Conservation (phyloP, 306 rosid species). For the Amphicarpaea edgeworthii region DNA sequence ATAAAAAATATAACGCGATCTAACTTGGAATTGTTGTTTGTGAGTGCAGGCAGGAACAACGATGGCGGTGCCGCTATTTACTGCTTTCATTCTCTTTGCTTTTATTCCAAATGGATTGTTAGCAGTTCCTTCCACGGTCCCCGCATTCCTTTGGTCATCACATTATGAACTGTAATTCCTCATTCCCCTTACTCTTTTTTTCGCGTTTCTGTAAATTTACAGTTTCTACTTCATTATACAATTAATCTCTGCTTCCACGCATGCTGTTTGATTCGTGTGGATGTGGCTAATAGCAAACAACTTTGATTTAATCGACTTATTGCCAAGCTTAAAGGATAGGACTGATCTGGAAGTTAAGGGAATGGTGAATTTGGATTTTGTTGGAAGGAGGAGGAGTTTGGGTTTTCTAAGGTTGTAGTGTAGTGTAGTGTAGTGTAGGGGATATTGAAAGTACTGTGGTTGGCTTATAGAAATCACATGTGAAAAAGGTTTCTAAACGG, state of each 20-base stretch:
- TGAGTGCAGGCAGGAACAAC: conserved; percentile 50
- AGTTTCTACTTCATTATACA: neutral
- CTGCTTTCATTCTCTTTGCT: conserved; percentile 56
- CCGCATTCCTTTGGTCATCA: conserved; percentile 94
- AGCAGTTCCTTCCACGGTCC: conserved; percentile 67
- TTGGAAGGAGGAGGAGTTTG: neutral
- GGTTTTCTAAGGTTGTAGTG: neutral
- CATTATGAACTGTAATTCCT: conserved; percentile 52
- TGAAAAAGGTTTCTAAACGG: neutral
- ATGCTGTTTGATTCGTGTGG: conserved; percentile 19
- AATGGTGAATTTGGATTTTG: conserved; percentile 3
- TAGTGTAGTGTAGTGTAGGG: neutral
- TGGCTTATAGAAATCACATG: neutral
- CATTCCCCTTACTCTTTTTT: neutral
- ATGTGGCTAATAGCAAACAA: neutral
- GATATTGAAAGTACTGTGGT: neutral
- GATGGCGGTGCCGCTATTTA: conserved; percentile 44
- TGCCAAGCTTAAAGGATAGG: neutral
- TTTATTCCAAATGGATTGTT: conserved; percentile 53
- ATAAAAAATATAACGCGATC: conserved; percentile 15
- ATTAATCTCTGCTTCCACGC: neutral
- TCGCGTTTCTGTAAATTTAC: neutral
- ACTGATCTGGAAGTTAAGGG: neutral
- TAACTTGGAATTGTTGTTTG: conserved; percentile 20
- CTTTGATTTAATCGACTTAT: conserved; percentile 31